Conservation (phyloP, 2,329 filamentous ascomycete genomes). For the Xylariaceae sp. region DNA sequence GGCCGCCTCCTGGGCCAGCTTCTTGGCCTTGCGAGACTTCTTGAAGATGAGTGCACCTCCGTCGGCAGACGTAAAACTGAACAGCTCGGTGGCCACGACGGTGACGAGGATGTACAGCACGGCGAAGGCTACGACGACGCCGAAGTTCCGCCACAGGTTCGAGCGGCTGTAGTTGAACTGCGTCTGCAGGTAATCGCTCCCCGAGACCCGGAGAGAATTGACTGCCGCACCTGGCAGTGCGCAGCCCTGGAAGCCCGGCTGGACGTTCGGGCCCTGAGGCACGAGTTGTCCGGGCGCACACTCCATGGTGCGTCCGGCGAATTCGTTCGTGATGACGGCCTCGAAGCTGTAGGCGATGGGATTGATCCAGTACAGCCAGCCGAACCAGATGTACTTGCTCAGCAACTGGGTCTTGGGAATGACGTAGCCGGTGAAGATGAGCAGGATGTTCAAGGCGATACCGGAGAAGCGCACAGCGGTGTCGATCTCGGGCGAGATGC, state of each 20-base stretch:
- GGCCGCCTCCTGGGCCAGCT: slow-evolving; percentile 40
- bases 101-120: slow-evolving; percentile 70
- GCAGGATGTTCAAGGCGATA: slow-evolving; percentile 52
- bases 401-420: slow-evolving; percentile 53
- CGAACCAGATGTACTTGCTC: slow-evolving; percentile 61
- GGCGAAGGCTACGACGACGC: slow-evolving; percentile 69
- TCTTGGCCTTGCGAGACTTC: slow-evolving; percentile 56
- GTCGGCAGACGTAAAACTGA: slow-evolving; percentile 56
- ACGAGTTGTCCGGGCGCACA: slow-evolving; percentile 42
- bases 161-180: slow-evolving; percentile 50
- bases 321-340: slow-evolving; percentile 50
- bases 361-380: slow-evolving; percentile 63
- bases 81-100: slow-evolving; percentile 61
- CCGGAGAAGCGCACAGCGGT: slow-evolving; percentile 56
- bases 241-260: slow-evolving; percentile 48
- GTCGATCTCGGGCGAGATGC: slow-evolving; percentile 40
- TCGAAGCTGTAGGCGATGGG: slow-evolving; percentile 63
- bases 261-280: slow-evolving; percentile 38
- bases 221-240: slow-evolving; percentile 46
- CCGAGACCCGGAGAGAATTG: slow-evolving; percentile 45
- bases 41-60: slow-evolving; percentile 70
- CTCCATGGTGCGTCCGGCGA: slow-evolving; percentile 46
- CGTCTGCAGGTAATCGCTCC: slow-evolving; percentile 48
- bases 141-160: slow-evolving; percentile 72
- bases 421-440: slow-evolving; percentile 64